phyloP scores from a whole-genome alignment of 2,329 filamentous ascomycete species.

The Cercospora zeae-maydis region DNA sequence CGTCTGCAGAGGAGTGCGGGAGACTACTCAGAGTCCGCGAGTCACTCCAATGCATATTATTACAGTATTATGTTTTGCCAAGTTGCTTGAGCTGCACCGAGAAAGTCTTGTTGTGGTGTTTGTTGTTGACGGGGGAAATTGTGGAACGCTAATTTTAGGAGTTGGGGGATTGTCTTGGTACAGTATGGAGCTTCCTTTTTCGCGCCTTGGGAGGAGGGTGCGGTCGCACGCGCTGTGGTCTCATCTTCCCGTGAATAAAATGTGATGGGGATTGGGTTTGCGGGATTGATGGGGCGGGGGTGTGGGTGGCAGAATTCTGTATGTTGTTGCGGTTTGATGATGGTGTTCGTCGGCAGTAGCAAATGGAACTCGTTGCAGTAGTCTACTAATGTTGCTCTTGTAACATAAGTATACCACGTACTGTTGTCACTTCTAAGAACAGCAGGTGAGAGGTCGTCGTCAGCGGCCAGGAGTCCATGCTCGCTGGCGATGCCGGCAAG shows the following conservation, averaged over 20 bases:
- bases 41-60: too few relatives aligned
- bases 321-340: neutral
- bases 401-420: too few relatives aligned
- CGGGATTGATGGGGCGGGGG: too few relatives aligned
- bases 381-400: too few relatives aligned
- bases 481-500: neutral
- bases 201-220: slow-evolving; percentile 1
- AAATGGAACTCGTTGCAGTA: too few relatives aligned
- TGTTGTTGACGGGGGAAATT: neutral
- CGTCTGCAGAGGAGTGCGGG: too few relatives aligned
- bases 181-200: neutral
- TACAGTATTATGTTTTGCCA: slow-evolving; percentile 7
- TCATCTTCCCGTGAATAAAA: neutral
- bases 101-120: neutral
- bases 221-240: neutral
- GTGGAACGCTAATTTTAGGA: neutral
- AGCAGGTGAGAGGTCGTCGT: neutral
- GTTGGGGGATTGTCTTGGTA: neutral
- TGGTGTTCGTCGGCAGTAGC: neutral
- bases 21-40: too few relatives aligned
- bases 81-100: neutral
- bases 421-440: neutral
- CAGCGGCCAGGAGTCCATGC: neutral
- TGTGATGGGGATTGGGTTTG: too few relatives aligned
- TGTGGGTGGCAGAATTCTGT: neutral